These are phyloP conservation scores for Prunus fruticosa DNA, from an alignment of 306 rosid genomes.

Conservation along the genomic window DNA sequence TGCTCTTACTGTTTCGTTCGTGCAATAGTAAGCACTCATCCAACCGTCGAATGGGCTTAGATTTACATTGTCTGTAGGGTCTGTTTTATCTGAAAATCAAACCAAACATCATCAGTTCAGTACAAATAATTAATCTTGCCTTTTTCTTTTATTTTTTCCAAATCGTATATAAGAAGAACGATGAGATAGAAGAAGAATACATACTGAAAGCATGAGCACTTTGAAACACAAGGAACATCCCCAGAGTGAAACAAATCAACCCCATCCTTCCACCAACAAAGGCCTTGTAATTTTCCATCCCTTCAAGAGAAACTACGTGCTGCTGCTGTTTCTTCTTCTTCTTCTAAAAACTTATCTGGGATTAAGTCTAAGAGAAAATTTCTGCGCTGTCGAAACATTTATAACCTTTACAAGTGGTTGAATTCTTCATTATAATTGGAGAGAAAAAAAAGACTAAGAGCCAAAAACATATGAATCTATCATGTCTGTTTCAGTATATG, in stretches of 20 bases:
- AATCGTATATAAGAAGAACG: background rate
- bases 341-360: background rate
- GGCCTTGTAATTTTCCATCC: constrained; percentile 17
- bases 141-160: background rate
- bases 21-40: constrained; percentile 57
- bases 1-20: constrained; percentile 26
- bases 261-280: constrained; percentile 12
- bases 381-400: constrained; percentile 5
- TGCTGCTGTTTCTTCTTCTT: background rate
- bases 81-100: constrained; percentile 22
- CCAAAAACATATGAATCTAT: constrained; percentile 9
- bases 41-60: constrained; percentile 32
- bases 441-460: constrained; percentile 5
- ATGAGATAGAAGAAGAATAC: background rate
- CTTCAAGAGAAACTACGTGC: constrained; percentile 10
- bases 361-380: background rate
- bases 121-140: background rate
- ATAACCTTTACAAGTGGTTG: constrained; percentile 2
- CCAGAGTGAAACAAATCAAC: constrained; percentile 37
- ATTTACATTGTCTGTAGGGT: constrained; percentile 41
- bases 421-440: constrained; percentile 13
- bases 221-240: constrained; percentile 33
- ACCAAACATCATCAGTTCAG: background rate
- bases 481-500: constrained; percentile 35
- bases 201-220: constrained; percentile 25